phyloP scores from a whole-genome alignment of 768 basidiomycete genomes.

The Lentinula sp. region DNA sequence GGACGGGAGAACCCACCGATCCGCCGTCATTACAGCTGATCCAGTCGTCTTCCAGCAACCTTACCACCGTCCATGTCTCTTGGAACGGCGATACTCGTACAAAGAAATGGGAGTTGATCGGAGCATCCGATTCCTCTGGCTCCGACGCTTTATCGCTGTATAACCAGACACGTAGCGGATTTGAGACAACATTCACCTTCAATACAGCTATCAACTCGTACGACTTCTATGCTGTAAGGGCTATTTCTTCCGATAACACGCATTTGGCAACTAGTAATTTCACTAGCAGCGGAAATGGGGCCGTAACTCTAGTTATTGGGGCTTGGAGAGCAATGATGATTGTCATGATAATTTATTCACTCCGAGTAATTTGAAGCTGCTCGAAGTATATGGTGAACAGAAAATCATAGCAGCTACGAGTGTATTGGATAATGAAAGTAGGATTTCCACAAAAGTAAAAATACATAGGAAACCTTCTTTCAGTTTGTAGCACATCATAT shows the following conservation, averaged over 20 bases:
- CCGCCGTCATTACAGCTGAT: conserved; percentile 6
- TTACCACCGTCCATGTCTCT: conserved; percentile 9
- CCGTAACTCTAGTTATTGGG: background rate
- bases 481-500: no score
- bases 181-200: conserved; percentile 13
- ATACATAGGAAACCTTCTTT: no score
- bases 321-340: background rate
- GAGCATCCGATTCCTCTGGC: background rate
- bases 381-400: no score
- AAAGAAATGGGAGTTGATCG: conserved; percentile 6
- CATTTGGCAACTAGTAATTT: background rate
- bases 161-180: conserved; percentile 7
- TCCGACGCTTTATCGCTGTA: background rate
- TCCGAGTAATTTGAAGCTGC: background rate
- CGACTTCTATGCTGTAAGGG: background rate
- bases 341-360: background rate
- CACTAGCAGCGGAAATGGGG: background rate
- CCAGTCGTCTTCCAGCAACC: background rate
- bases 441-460: no score
- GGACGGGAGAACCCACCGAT: conserved; percentile 10
- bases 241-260: background rate
- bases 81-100: conserved; percentile 17
- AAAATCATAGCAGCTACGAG: no score
- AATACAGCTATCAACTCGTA: background rate
- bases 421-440: no score